These are phyloP conservation scores for Terana coerulea DNA, from an alignment of 768 basidiomycete species.

Conservation along the genomic window DNA sequence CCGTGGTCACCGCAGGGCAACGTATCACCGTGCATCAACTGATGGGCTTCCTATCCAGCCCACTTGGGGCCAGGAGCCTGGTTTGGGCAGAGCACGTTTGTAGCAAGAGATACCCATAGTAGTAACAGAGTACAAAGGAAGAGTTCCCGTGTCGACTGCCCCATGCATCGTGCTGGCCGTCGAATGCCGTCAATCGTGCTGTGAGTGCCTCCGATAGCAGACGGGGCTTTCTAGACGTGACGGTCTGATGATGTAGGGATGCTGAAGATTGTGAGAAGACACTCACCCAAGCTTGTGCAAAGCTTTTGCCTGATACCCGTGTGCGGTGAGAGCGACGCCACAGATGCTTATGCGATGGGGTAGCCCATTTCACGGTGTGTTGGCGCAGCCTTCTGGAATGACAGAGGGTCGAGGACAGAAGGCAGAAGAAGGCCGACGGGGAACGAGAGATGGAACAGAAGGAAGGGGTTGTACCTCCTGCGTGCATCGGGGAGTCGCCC, in stretches of 20 bases:
- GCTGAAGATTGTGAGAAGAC: neutral
- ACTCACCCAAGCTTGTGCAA: no score
- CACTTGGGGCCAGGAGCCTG: neutral
- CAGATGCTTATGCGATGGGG: no score
- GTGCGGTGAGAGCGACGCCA: no score
- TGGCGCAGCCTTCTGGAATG: no score
- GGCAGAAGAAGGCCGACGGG: neutral
- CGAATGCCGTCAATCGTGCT: neutral
- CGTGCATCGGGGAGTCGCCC: neutral
- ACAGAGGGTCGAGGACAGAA: no score
- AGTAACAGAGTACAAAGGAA: no score
- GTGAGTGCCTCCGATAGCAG: no score
- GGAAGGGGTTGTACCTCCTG: neutral
- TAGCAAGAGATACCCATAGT: neutral
- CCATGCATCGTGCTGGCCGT: no score
- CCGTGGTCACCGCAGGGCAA: constrained; percentile 2
- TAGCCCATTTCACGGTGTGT: no score
- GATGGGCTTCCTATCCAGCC: neutral
- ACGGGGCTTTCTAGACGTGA: no score
- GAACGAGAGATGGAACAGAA: neutral
- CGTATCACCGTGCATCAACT: neutral
- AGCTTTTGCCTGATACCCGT: no score
- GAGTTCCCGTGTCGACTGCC: no score
- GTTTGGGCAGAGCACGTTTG: constrained; percentile 4
- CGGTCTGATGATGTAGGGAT: neutral